Evolutionary conservation across 1,284 basidiomycete genomes (phyloP), one percentile per base, ranked within the genome.

Genomic region (Leccinum fallax): DNA sequence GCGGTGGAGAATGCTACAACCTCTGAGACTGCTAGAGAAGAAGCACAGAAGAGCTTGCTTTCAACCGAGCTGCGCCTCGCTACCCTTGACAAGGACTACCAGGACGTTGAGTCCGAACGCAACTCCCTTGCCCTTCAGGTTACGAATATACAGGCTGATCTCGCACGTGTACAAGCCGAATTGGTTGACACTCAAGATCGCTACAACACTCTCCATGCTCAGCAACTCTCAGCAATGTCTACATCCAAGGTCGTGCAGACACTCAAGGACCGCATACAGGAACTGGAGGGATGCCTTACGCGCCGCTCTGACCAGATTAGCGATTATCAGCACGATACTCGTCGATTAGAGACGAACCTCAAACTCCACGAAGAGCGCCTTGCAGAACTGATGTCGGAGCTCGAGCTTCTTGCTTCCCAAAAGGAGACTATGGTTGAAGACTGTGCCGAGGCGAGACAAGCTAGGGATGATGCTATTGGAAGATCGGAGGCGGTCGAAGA

Each of bases 381-480:
- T 30, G 74, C 70, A 8, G 90, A 92, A 76, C 82, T 90, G 81
- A 85, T 81, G 2, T 74, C 71, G 11, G 90, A 92, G 67, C 73
- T 90, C 63, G 90, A 91, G 67, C 81, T 83, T 58, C 76, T 86
- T 60, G 79, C 77, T 34, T 81, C 84, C 2, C 83, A 90, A 77
- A 90, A 88, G 71, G 83, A 83, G 55, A 87, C 89, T 3, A 90
- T 92, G 88, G 83, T 93, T 0, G 89, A 92, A 65, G 90, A 92
- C 69, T 92, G 90, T 67, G 85, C 85, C 11, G 85, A 86, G 61
- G 88, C 89, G 5, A 79, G 90, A 58, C 86, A 88, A 62, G 81
- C 87, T 26, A 81, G 90, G 53, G 86, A 92, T 71, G 79, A 81
- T 19, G 86, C 89, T 5, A 70, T 86, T 58, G 70, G 71, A 60